Evolutionary conservation across 2,329 filamentous ascomycete genomes (phyloP).

Genomic region (Colletotrichum cereale): DNA sequence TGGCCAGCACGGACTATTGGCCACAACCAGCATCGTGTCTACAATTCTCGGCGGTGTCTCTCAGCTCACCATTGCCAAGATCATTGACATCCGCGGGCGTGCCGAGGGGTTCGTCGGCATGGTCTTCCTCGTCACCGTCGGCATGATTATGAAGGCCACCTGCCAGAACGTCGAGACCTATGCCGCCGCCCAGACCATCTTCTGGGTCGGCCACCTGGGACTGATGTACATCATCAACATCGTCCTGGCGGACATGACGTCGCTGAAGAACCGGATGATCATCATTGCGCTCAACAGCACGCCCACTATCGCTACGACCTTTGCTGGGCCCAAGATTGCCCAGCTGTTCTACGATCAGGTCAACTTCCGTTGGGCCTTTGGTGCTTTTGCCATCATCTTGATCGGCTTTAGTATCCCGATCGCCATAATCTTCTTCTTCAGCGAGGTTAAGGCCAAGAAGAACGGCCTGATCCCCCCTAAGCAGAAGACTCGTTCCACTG

Average conservation of each 20-base stretch:
- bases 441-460: slow-evolving; percentile 62
- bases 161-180: slow-evolving; percentile 70
- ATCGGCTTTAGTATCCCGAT: slow-evolving; percentile 60
- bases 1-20: slow-evolving; percentile 73
- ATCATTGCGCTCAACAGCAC: slow-evolving; percentile 58
- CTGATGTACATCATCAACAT: slow-evolving; percentile 56
- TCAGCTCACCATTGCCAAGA: slow-evolving; percentile 59
- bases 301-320: slow-evolving; percentile 59
- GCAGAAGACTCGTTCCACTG: slow-evolving; percentile 58
- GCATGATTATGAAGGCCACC: slow-evolving; percentile 73
- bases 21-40: slow-evolving; percentile 73
- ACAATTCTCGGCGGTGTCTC: slow-evolving; percentile 55
- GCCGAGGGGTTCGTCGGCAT: slow-evolving; percentile 59
- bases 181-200: slow-evolving; percentile 72
- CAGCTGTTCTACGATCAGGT: slow-evolving; percentile 53
- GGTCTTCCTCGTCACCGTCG: slow-evolving; percentile 60
- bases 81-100: slow-evolving; percentile 64
- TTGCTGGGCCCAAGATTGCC: slow-evolving; percentile 57
- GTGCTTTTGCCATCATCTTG: slow-evolving; percentile 72
- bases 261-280: slow-evolving; percentile 57
- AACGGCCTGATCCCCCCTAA: slow-evolving; percentile 59
- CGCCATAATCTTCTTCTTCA: slow-evolving; percentile 49
- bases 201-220: slow-evolving; percentile 68
- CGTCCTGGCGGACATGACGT: slow-evolving; percentile 59
- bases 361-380: slow-evolving; percentile 65